Evolutionary conservation across 2,329 filamentous ascomycete species (phyloP).

Genomic region (Colletotrichum sp.): DNA sequence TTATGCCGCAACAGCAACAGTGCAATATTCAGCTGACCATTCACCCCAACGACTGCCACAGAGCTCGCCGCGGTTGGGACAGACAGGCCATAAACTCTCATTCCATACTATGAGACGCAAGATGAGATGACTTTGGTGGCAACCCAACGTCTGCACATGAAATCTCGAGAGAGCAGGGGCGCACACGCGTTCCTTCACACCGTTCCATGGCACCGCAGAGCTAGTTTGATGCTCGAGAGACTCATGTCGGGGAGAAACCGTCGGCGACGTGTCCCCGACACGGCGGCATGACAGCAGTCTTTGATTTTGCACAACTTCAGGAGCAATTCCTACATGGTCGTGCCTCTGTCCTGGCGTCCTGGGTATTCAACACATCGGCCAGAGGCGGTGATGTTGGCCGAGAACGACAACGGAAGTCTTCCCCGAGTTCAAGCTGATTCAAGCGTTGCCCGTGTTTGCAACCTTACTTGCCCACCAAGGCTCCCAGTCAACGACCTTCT

Average conservation of each 20-base stretch:
- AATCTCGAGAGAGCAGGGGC: background rate
- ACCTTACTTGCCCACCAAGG: constrained; percentile 71
- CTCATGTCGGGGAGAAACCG: background rate
- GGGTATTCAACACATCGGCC: background rate
- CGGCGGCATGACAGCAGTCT: background rate
- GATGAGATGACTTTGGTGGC: background rate
- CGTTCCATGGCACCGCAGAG: background rate
- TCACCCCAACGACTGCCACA: background rate
- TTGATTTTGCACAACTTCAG: background rate
- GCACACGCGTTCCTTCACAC: background rate
- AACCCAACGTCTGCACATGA: background rate
- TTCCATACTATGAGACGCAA: background rate
- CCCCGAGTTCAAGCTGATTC: background rate
- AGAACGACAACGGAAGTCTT: background rate
- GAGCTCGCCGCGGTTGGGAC: background rate
- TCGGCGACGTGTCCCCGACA: background rate
- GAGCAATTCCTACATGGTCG: background rate
- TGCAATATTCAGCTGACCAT: background rate
- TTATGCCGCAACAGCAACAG: background rate
- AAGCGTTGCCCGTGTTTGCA: constrained; percentile 11
- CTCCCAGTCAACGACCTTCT: constrained; percentile 75
- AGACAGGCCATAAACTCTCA: background rate
- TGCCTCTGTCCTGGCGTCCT: background rate
- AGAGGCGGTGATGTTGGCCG: background rate
- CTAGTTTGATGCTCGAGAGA: background rate